phyloP scores from a whole-genome alignment of 2,329 filamentous ascomycete species.

The Colletotrichum noveboracense region DNA sequence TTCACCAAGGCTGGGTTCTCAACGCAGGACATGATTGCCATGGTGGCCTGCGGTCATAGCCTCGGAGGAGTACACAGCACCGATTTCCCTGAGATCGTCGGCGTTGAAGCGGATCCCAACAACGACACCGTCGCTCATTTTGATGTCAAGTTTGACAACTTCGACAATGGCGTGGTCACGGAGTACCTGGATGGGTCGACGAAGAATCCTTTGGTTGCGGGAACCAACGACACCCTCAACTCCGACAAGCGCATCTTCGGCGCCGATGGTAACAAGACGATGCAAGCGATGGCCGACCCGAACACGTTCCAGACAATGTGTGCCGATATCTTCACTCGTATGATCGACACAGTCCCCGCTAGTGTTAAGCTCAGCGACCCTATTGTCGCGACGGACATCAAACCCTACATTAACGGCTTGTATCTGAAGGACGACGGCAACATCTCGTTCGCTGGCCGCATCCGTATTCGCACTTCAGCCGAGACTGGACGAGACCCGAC shows the following conservation, averaged over 20 bases:
- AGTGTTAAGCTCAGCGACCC: constrained; percentile 31
- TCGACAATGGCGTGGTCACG: constrained; percentile 48
- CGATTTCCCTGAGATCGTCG: constrained; percentile 43
- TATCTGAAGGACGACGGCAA: constrained; percentile 29
- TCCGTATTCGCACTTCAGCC: constrained; percentile 27
- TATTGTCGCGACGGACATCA: constrained; percentile 33
- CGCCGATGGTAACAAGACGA: constrained; percentile 48
- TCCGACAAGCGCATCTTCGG: constrained; percentile 50
- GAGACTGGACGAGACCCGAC: constrained; percentile 22
- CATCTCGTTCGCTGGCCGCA: constrained; percentile 26
- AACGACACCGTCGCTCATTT: constrained; percentile 38
- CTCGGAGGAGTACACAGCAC: constrained; percentile 48
- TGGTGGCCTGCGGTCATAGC: constrained; percentile 40
- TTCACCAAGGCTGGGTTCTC: constrained; percentile 37
- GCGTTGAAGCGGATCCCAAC: constrained; percentile 16
- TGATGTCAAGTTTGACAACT: constrained; percentile 47
- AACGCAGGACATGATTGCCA: constrained; percentile 37
- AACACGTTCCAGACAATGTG: constrained; percentile 35
- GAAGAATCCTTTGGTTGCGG: constrained; percentile 46
- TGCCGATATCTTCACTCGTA: constrained; percentile 32
- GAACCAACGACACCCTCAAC: constrained; percentile 38
- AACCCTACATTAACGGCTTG: constrained; percentile 33
- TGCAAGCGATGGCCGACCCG: constrained; percentile 41
- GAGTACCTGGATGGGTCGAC: constrained; percentile 47
- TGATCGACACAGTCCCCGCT: constrained; percentile 39